A percentile compares a stretch with the other conserved stretches of the same genome.
Evolutionary conservation across 2,329 filamentous ascomycete species (phyloP).

Genomic region (Penicillium expansum): DNA sequence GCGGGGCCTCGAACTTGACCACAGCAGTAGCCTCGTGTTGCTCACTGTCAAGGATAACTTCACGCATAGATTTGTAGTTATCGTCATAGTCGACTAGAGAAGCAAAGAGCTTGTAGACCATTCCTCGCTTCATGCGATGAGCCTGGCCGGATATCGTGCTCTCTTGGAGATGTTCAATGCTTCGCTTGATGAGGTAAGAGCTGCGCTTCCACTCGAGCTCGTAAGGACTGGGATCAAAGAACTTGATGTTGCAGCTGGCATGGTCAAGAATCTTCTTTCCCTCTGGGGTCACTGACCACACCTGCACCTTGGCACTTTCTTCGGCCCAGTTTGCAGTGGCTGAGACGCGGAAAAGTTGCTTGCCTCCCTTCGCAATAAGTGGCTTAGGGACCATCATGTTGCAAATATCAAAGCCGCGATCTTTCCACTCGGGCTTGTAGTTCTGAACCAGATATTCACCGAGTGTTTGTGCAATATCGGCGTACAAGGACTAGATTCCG

Average conservation of each 20-base stretch:
- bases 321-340: conserved; percentile 38
- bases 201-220: conserved; percentile 53
- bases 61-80: conserved; percentile 58
- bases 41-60: conserved; percentile 57
- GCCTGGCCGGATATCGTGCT: conserved; percentile 65
- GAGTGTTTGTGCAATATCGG: conserved; percentile 39
- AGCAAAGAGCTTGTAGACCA: conserved; percentile 73
- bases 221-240: conserved; percentile 29
- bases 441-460: conserved; percentile 35
- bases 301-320: conserved; percentile 31
- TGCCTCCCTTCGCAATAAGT: conserved; percentile 54
- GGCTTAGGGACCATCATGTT: conserved; percentile 46
- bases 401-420: conserved; percentile 34
- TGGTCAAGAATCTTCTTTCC: conserved; percentile 41
- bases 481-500: conserved; percentile 33
- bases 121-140: conserved; percentile 69
- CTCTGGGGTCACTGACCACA: conserved; percentile 38
- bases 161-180: conserved; percentile 57
- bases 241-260: conserved; percentile 35
- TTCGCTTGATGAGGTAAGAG: conserved; percentile 66
- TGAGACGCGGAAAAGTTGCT: conserved; percentile 38
- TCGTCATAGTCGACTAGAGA: conserved; percentile 57
- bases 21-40: conserved; percentile 55
- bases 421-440: conserved; percentile 34
- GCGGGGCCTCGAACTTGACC: conserved; percentile 55